Base-by-base conservation (phyloP, 2,329 filamentous ascomycete species). In the Nothophaeocryptopus gaeumannii region DNA sequence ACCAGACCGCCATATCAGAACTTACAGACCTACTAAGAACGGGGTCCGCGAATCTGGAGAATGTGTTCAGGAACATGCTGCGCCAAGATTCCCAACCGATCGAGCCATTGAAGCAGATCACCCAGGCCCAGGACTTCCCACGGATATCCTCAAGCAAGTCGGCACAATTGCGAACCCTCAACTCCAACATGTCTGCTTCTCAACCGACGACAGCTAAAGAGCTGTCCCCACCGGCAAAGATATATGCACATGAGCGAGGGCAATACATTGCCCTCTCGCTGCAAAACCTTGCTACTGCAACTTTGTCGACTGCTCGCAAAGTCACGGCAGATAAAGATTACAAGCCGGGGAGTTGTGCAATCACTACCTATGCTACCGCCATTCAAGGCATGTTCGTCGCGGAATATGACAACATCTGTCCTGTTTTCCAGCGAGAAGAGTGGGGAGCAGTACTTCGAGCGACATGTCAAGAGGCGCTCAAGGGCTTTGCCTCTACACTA, bases 31-130 rank as follows among this genome's bases (percentile, higher is more conserved):
- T 99, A 32, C 76, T 96, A 52, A 87, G 85, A 62, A 81, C 83
- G 4, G 93, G 90, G 16, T 90, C 87, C 58, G 81, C 82, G 10
- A 89, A 95, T 67, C 77, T 99, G 30, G 90, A 97, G 69, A 83
- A 83, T 48, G 80, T 92, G 47, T 95, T 96, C 65, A 82, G 90
- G 55, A 84, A 86, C 51, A 78, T 90, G 45, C 74, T 99, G 38
- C 81, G 79, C 54, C 88, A 95, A 60, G 89, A 91, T 34, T 85
- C 88, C 11, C 81, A 82, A 43, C 82, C 87, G 2, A 80, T 97
- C 42, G 93, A 99, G 66, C 91, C 93, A 7, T 74, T 99, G 38
- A 88, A 96, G 69, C 96, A 86, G 65, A 85, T 96, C 62, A 96
- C 90, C 13, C 97, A 97, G 71, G 82, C 89, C 11, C 51, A 58